Evolutionary conservation across 495 filamentous ascomycete genomes (phyloP).

Genomic region (Talaromyces thailandensis): DNA sequence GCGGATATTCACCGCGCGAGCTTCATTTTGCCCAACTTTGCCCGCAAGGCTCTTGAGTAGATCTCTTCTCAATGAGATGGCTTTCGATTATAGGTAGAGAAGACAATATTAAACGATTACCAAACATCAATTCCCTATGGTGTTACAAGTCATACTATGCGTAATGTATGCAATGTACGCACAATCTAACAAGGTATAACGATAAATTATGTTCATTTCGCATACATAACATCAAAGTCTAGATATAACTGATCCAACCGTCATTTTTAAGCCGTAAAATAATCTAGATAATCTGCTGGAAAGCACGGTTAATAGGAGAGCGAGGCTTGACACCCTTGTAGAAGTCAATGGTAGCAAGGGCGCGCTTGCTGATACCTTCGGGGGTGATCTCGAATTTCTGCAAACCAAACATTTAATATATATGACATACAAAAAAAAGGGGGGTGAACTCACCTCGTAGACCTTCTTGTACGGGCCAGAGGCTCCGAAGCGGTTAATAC

Average conservation of each 20-base stretch:
- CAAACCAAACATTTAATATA: conserved; percentile 7
- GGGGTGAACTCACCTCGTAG: conserved; percentile 62
- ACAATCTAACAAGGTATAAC: not conserved
- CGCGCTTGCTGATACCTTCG: conserved; percentile 92
- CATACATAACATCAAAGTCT: conserved; percentile 6
- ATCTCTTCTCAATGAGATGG: not conserved
- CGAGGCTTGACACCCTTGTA: conserved; percentile 89
- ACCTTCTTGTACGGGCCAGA: conserved; percentile 96
- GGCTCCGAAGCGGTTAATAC: conserved; percentile 96
- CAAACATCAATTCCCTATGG: not conserved
- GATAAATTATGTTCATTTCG: conserved; percentile 1
- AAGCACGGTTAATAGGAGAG: conserved; percentile 86
- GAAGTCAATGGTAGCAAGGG: conserved; percentile 82
- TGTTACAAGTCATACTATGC: not conserved
- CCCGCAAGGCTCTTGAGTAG: conserved; percentile 57
- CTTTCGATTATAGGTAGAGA: not conserved
- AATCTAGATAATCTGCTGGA: conserved; percentile 40
- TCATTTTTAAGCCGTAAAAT: not conserved
- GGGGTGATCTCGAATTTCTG: conserved; percentile 99
- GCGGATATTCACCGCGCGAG: conserved; percentile 86
- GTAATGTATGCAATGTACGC: not conserved
- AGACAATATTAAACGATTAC: not conserved
- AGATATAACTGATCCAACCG: not conserved
- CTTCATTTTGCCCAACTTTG: conserved; percentile 90
- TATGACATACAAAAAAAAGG: conserved; percentile 5